These are phyloP conservation scores for Sporisorium scitamineum DNA, from an alignment of 1,284 basidiomycete species.

Conservation along the genomic window DNA sequence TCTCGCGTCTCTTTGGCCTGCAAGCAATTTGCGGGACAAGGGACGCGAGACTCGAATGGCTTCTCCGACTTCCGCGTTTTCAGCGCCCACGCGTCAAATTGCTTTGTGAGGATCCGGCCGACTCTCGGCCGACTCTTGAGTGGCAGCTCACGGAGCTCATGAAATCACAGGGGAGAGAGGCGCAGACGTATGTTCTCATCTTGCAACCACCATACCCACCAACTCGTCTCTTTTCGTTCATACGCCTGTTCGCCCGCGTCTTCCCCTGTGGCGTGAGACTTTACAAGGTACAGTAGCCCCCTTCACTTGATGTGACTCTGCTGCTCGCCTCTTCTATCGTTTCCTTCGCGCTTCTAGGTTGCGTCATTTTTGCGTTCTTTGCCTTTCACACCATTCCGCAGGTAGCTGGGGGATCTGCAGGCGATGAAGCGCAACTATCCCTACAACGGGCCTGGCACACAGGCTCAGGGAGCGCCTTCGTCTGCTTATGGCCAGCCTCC, in stretches of 20 bases:
- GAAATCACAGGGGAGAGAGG: neutral
- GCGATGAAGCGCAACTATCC: conserved; percentile 38
- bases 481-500: conserved; percentile 33
- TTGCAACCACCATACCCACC: neutral
- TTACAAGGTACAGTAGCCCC: neutral
- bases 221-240: neutral
- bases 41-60: conserved; percentile 2
- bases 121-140: neutral
- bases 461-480: conserved; percentile 23
- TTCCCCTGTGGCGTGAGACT: neutral
- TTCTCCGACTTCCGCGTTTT: conserved; percentile 11
- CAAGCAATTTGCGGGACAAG: neutral
- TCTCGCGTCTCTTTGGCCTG: neutral
- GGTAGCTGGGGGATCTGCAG: neutral
- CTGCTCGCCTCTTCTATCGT: neutral
- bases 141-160: neutral
- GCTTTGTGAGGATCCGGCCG: conserved; percentile 3
- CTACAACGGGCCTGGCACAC: conserved; percentile 15
- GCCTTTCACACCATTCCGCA: neutral
- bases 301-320: neutral
- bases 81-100: neutral
- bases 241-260: neutral
- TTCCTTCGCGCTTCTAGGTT: neutral
- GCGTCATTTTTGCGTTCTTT: neutral
- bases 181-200: neutral